These are phyloP conservation scores for Botryotinia convoluta DNA, from an alignment of 2,329 filamentous ascomycete genomes.

Conservation along the genomic window DNA sequence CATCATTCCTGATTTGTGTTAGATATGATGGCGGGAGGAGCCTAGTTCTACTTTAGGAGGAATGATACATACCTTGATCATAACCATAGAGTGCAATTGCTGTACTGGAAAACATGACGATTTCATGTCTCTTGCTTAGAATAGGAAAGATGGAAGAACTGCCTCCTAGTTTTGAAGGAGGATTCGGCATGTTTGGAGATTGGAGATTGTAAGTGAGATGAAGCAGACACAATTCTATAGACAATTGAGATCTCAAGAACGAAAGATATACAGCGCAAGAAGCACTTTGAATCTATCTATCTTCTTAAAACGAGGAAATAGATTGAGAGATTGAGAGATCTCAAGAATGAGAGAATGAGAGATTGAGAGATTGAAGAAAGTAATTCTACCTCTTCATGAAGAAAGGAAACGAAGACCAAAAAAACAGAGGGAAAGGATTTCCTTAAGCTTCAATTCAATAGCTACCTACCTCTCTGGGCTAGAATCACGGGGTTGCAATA, in stretches of 20 bases:
- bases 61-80: conserved; percentile 60
- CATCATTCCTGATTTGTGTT: conserved; percentile 57
- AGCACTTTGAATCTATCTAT: too few relatives aligned
- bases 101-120: conserved; percentile 42
- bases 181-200: conserved; percentile 40
- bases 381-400: not conserved
- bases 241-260: not conserved
- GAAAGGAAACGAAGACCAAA: not conserved
- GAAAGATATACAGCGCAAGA: not conserved
- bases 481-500: not conserved
- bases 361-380: not conserved
- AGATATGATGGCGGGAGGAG: not conserved
- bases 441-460: not conserved
- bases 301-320: not conserved
- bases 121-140: conserved; percentile 39
- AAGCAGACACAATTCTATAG: not conserved
- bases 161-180: conserved; percentile 31
- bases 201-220: not conserved
- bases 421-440: not conserved
- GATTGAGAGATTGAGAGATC: not conserved
- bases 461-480: not conserved
- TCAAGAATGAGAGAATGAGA: not conserved
- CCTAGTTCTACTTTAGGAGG: not conserved
- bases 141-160: conserved; percentile 30
- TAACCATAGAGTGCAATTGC: conserved; percentile 70